Evolutionary conservation across 2,329 filamentous ascomycete genomes (phyloP), one percentile per base, ranked within the genome.

Genomic region (Neurospora sp.): DNA sequence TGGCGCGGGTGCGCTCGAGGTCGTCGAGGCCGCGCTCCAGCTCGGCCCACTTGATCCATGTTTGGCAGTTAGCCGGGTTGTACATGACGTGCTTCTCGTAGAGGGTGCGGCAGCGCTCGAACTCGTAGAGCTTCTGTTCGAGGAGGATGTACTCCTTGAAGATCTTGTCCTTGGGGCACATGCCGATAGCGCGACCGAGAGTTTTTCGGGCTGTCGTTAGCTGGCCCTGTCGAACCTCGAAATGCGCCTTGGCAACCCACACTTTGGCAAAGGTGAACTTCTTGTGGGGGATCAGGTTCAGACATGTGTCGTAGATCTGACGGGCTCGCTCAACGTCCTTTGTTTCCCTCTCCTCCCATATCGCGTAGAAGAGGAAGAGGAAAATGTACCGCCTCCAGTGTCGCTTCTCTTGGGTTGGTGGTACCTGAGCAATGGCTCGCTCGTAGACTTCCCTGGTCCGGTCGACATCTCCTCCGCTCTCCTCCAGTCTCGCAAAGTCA

Each of bases 341-440:
- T 42, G 90, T 91, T 73, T 95, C 91, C 79, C 92, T 89, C 80
- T 99, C 96, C 79, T 98, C 96, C 88, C 92, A 98, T 19, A 97
- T 83, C 10, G 96, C 96, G 80, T 98, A 99, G 81, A 98, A 97
- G 62, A 98, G 88, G 93, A 95, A 99, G 1, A 99, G 86, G 78
- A 98, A 99, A 71, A 99, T 96, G 80, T 99, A 99, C 42, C 96
- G 87, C 74, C 96, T 87, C 96, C 96, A 99, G 79, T 98, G 94
- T 66, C 96, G 89, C 84, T 99, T 99, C 79, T 98, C 96, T 76
- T 96, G 92, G 23, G 93, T 96, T 0, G 96, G 95, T 2, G 96
- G 96, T 15, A 98, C 89, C 77, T 99, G 95, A 5, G 96, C 93
- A 75, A 99, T 97, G 1, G 96, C 96, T 75, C 93, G 88, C 81